Base-by-base conservation (phyloP, 768 basidiomycete species). In the Daedaleopsis nitida region DNA sequence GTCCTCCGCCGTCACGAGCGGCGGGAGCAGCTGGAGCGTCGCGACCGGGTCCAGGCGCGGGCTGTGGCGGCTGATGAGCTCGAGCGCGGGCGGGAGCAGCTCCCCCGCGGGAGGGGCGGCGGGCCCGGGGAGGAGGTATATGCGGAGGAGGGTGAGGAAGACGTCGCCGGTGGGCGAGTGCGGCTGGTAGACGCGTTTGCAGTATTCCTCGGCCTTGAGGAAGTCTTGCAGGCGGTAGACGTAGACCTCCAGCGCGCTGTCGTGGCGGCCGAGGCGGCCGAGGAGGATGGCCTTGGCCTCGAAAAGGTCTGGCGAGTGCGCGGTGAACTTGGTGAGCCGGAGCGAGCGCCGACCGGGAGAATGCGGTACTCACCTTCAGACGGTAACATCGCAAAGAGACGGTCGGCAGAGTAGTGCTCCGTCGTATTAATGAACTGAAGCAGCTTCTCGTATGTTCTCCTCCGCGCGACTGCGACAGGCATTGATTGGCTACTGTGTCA, bases 201-300 rank as follows among this genome's bases (percentile, higher is more conserved):
- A 99, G 72, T 99, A 95, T 93, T 91, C 86, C 78, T 98, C 97
- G 0, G 97, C 97, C 63, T 94, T 94, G 27, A 75, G 62, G 71
- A 89, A 94, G 69, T 96, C 90, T 42, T 87, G 83, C 35, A 98
- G 79, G 38, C 87, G 85, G 70, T 98, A 90, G 7, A 96, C 94
- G 71, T 98, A 99, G 14, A 96, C 83, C 69, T 96, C 93, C n/a
- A 98, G 83, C 0, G 96, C 95, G 62, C 89, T 92, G 63, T 97
- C 94, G 63, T 98, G 96, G 56, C 92, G 86, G 1, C 91, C 94
- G 62, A 98, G 80, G 48, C 91, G 83, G 11, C 97, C 97, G 11
- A 98, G 78, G 8, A 99, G 81, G 60, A 98, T 87, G 0, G 97
- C 97, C 44, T 94, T 87, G 16, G 92, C 94, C 73, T 98, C 94